phyloP scores from a whole-genome alignment of 768 basidiomycete genomes.

The Holtermanniella nyarrowii region DNA sequence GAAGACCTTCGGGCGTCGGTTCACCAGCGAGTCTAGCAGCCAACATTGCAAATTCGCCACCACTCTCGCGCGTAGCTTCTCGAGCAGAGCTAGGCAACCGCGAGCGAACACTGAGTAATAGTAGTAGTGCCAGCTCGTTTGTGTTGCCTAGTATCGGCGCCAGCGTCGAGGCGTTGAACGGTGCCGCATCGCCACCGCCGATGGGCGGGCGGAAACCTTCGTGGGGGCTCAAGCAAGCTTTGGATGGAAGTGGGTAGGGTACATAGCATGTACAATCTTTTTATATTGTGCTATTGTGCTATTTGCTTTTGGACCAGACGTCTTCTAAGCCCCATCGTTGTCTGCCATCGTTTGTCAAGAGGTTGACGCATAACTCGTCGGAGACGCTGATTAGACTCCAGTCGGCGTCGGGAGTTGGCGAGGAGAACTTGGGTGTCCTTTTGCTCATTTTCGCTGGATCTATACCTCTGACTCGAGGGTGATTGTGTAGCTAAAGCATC shows the following conservation, averaged over 20 bases:
- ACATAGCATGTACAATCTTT: neutral
- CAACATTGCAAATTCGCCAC: neutral
- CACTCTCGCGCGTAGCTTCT: neutral
- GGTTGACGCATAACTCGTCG: conserved; percentile 7
- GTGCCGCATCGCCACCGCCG: neutral
- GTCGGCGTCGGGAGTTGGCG: neutral
- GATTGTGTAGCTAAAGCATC: neutral
- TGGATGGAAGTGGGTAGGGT: neutral
- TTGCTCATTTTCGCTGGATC: neutral
- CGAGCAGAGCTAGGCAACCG: neutral
- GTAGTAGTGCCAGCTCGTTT: neutral
- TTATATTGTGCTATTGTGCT: neutral
- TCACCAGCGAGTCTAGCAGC: neutral
- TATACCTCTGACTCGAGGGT: neutral
- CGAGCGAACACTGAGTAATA: neutral
- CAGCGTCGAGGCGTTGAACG: neutral
- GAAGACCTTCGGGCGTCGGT: too few relatives aligned
- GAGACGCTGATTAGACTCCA: neutral
- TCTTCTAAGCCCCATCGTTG: conserved; percentile 12
- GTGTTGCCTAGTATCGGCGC: neutral
- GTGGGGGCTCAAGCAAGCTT: neutral
- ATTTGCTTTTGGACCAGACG: conserved; percentile 6
- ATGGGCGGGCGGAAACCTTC: neutral
- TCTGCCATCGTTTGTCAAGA: conserved; percentile 12
- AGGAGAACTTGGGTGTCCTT: neutral